These are phyloP conservation scores for Xylaria sp. DNA, from an alignment of 2,329 filamentous ascomycete species.

Conservation along the genomic window DNA sequence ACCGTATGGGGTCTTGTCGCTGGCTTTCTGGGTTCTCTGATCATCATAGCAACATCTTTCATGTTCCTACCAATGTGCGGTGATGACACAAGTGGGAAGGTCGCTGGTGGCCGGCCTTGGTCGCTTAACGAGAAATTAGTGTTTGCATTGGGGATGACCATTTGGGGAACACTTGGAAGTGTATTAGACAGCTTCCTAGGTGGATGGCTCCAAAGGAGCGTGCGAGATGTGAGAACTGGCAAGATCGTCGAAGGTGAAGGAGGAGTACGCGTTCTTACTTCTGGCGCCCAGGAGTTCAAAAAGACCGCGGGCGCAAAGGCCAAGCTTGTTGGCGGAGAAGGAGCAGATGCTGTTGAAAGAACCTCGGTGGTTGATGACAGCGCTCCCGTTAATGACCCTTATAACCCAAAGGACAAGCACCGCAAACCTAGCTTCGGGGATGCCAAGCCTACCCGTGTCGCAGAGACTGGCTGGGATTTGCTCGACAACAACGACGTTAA, in stretches of 20 bases:
- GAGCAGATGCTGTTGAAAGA: slow-evolving; percentile 55
- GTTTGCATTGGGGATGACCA: slow-evolving; percentile 68
- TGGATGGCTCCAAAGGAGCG: slow-evolving; percentile 84
- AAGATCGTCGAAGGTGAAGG: slow-evolving; percentile 91
- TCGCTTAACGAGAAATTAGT: slow-evolving; percentile 56
- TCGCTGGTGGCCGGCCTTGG: slow-evolving; percentile 63
- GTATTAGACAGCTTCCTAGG: slow-evolving; percentile 89
- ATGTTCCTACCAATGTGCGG: slow-evolving; percentile 76
- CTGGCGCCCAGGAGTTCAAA: slow-evolving; percentile 48
- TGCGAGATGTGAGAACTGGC: slow-evolving; percentile 83
- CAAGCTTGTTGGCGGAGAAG: slow-evolving; percentile 57
- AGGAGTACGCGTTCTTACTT: slow-evolving; percentile 69
- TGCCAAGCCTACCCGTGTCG: slow-evolving; percentile 68
- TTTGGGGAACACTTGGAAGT: slow-evolving; percentile 82
- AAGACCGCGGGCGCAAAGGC: slow-evolving; percentile 56
- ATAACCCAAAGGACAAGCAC: slow-evolving; percentile 62
- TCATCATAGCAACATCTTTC: slow-evolving; percentile 74
- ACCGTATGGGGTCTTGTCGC: slow-evolving; percentile 78
- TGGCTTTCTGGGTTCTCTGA: slow-evolving; percentile 77
- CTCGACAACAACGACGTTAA: slow-evolving; percentile 98
- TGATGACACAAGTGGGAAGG: slow-evolving; percentile 51
- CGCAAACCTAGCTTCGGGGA: slow-evolving; percentile 65
- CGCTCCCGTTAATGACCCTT: slow-evolving; percentile 55
- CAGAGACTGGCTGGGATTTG: slow-evolving; percentile 76
- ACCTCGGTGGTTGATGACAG: slow-evolving; percentile 53